Evolutionary conservation across 805 yeast genomes (phyloP), one percentile per base, ranked within the genome.

Genomic region (Priceomyces melissophilus): DNA sequence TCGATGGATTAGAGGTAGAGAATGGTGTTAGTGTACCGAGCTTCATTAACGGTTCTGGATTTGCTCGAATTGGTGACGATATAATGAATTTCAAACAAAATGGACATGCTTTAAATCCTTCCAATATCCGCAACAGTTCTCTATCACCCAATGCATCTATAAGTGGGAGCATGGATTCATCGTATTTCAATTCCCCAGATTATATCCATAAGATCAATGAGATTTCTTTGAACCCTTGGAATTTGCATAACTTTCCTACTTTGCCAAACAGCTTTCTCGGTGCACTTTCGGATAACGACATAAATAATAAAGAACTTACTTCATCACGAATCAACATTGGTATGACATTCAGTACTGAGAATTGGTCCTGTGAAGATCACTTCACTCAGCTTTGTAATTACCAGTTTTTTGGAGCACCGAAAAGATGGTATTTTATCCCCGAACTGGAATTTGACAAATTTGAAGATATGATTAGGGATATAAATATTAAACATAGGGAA

Each of bases 281-380:
- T 2, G 67, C 63, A 0, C 55, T 67, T 4, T 61, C 69, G 28
- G 78, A 69, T 37, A 41, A 67, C 3, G 71, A 75, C 38, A 38
- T 70, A 34, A 67, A 69, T 38, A 76, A 73, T 44, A 62, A 62
- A 26, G 76, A 71, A 3, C 43, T 78, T 11, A 51, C 71, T 3
- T 59, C 54, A 14, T 70, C 87, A 0, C 57, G 60, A n/a, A 38
- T 79, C 29, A 69, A 71, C 34, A 63, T 81, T 9, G 79, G 77
- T 1, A 75, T 75, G 78, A 61, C 78, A 2, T 76, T 73, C 46
- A 71, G 82, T 37, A 60, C 76, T 2, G 73, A 73, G 38, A 69
- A 76, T 33, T 84, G 87, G 87, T 57, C 60, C 14, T 57, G 71
- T 40, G 85, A 78, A 48, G 89, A 83, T 47, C 84, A 78, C 45